phyloP scores from a whole-genome alignment of 176 grass and related monocot genomes.

The Eleusine indica region DNA sequence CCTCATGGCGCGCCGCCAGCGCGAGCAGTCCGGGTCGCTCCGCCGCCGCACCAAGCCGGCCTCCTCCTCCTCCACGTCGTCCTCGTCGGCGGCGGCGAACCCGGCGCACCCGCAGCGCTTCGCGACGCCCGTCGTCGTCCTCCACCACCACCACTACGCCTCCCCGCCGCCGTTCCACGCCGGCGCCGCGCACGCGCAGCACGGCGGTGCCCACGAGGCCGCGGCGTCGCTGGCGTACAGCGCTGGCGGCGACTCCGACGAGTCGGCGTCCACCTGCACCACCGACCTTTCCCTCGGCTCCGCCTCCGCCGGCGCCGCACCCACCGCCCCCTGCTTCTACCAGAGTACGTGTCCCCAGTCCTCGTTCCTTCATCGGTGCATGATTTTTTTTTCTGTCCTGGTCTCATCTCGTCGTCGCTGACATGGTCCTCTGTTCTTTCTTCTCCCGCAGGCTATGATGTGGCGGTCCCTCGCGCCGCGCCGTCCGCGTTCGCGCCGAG shows the following conservation, averaged over 20 bases:
- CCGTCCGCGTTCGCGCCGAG: slow-evolving; percentile 45
- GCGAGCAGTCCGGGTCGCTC: slow-evolving; percentile 67
- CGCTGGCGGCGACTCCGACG: slow-evolving; percentile 73
- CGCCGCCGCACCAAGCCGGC: slow-evolving; percentile 62
- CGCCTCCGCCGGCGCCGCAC: slow-evolving; percentile 44
- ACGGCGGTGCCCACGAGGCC: not conserved
- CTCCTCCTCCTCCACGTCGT: not conserved
- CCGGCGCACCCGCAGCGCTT: not conserved
- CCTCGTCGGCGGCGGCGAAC: not conserved
- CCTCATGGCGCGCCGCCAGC: slow-evolving; percentile 75
- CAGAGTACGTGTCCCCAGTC: slow-evolving; percentile 18
- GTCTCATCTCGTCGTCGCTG: not conserved
- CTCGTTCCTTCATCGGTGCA: not conserved
- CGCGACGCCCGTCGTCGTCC: slow-evolving; percentile 7
- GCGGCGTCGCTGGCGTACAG: slow-evolving; percentile 39
- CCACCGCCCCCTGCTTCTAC: slow-evolving; percentile 44
- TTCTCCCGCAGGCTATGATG: slow-evolving; percentile 3
- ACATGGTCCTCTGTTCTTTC: not conserved
- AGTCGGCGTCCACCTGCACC: slow-evolving; percentile 79
- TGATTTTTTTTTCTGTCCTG: not conserved
- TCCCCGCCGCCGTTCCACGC: not conserved
- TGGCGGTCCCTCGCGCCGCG: not conserved
- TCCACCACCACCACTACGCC: slow-evolving; percentile 20
- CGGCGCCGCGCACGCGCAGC: not conserved
- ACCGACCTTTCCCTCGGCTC: slow-evolving; percentile 76